Conservation (phyloP, 306 rosid species). For the Senna tora region DNA sequence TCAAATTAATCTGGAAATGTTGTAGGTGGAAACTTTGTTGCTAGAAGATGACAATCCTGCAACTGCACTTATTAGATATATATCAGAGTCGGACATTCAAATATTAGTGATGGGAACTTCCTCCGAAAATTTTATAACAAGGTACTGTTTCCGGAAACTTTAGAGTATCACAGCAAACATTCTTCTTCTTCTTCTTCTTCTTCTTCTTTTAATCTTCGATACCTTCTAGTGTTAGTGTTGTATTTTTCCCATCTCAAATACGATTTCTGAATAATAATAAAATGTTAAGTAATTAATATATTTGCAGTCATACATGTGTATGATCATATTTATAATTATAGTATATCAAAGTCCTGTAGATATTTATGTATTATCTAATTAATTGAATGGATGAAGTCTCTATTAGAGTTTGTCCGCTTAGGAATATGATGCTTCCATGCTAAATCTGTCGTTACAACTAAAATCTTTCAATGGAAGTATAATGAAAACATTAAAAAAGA, state of each 20-base stretch:
- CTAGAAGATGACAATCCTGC: slow-evolving; percentile 86
- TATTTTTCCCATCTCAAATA: not conserved
- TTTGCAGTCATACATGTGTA: not conserved
- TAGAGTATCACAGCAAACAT: slow-evolving; percentile 2
- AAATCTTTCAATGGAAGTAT: slow-evolving; percentile 6
- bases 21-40: slow-evolving; percentile 75
- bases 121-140: slow-evolving; percentile 64
- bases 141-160: slow-evolving; percentile 46
- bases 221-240: not conserved
- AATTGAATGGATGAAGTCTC: not conserved
- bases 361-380: not conserved
- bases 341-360: slow-evolving; percentile 7
- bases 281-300: not conserved
- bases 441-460: slow-evolving; percentile 6
- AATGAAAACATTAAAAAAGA: slow-evolving; percentile 24
- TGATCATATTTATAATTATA: slow-evolving; percentile 15
- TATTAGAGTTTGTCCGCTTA: not conserved
- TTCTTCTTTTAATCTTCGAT: slow-evolving; percentile 6
- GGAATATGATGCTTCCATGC: slow-evolving; percentile 18
- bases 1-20: slow-evolving; percentile 36
- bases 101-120: slow-evolving; percentile 71
- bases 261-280: too few species aligned
- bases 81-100: slow-evolving; percentile 60
- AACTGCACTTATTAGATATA: slow-evolving; percentile 63
- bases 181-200: slow-evolving; percentile 13